A percentile compares a stretch with the other conserved stretches of the same genome.
Conservation (phyloP, 495 filamentous ascomycete species). For the Neurospora terricola region DNA sequence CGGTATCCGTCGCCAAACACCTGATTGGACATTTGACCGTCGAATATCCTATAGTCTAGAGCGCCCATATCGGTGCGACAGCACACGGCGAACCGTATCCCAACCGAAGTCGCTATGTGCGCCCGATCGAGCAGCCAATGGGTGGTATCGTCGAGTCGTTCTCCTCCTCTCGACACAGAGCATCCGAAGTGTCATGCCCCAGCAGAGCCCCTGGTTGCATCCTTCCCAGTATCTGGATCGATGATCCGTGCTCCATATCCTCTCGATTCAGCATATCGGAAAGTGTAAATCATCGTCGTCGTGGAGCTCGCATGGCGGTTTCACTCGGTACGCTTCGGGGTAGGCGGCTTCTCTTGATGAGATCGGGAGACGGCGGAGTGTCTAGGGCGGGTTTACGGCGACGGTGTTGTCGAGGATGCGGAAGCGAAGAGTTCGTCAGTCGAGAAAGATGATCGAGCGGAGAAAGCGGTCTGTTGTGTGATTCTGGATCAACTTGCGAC, state of each 20-base stretch:
- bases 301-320: background rate
- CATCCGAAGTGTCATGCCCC: background rate
- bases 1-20: too few species aligned
- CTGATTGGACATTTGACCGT: background rate
- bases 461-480: background rate
- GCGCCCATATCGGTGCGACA: background rate
- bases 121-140: background rate
- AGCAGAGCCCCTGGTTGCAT: background rate
- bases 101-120: background rate
- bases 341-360: background rate
- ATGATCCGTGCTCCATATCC: background rate
- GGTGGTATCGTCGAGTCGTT: background rate
- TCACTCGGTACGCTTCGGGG: background rate
- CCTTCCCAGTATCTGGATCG: background rate
- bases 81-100: background rate
- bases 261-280: background rate
- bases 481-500: background rate
- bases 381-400: background rate
- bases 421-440: background rate
- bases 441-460: background rate
- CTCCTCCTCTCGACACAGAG: background rate
- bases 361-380: background rate
- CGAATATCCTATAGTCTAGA: background rate
- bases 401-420: background rate
- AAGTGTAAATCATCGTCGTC: background rate